These are phyloP conservation scores for Medicago ruthenica DNA, from an alignment of 306 rosid genomes.

Conservation along the genomic window DNA sequence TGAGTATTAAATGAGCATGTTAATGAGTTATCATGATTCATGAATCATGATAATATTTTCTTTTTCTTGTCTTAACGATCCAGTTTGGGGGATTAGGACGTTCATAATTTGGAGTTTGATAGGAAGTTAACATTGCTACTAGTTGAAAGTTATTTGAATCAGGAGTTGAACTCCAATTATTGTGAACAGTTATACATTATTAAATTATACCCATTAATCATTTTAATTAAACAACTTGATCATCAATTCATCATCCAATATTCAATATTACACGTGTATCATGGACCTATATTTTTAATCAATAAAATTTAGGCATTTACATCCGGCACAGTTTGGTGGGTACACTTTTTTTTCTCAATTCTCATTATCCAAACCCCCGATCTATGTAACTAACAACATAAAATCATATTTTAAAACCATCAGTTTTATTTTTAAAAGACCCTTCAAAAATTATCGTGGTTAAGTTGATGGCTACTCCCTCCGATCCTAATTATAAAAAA, in stretches of 20 bases:
- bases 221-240: too few species aligned
- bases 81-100: too few species aligned
- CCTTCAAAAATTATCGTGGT: slow-evolving; percentile 5
- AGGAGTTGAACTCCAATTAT: too few species aligned
- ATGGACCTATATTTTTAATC: background rate
- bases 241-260: too few species aligned
- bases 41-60: too few species aligned
- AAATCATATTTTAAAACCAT: slow-evolving; percentile 4
- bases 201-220: too few species aligned
- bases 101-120: too few species aligned
- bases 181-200: too few species aligned
- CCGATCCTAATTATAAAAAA: too few species aligned
- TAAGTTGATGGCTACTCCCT: slow-evolving; percentile 47
- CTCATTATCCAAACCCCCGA: slow-evolving; percentile 38
- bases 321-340: slow-evolving; percentile 30
- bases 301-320: background rate
- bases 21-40: background rate
- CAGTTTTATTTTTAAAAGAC: background rate
- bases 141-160: too few species aligned
- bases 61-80: too few species aligned
- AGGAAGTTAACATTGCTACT: too few species aligned
- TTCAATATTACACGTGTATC: background rate
- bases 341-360: slow-evolving; percentile 1
- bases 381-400: slow-evolving; percentile 40
- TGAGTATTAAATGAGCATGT: background rate